Base-by-base conservation (phyloP, 73 alveolate species). In the Paramecium bursaria region DNA sequence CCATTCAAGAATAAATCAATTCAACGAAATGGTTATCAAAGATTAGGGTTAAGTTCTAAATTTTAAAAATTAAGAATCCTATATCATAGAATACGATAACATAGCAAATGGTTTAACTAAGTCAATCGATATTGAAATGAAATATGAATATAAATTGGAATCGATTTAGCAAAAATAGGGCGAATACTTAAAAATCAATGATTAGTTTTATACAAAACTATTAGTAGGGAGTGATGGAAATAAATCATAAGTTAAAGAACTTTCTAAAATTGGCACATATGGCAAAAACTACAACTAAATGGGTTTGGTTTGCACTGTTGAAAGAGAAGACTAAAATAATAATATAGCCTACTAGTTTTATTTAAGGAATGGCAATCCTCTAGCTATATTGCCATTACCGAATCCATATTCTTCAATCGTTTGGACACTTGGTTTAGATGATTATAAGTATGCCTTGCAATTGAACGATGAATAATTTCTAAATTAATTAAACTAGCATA, bases 141-240 rank as follows among this genome's bases (percentile, higher is more conserved):
- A 54, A 46, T 61, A 33, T 39, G 89, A 55, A 50, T 49, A 46
- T 79, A 73, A 61, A 33, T 44, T 79, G 22, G 89, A 79, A 33
- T 49, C 50, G 0, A 55, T 79, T 11, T 80, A 79, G 6, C 6
- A 49, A 13, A 11, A 39, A 21, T 48, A 19, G 39, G 73, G 54
- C 35, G 76, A 73, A 26, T 31, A 50, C 46, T 67, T 53, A n/a
- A 79, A 22, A 42, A 73, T 53, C 9, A 79, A 79, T 53, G 48
- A 42, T n/a, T 31, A 79, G 39, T 53, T 79, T 26, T 17, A 74
- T 14, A 86, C 95, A 5, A 85, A 80, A 49, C 53, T 92, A 79
- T 29, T 92, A n/a, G 87, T 92, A 1, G 97, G 97, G 0, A 88
- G 92, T 75, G 97, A 92, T 86, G 97, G 97, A 7, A 90, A 82